phyloP scores from a whole-genome alignment of 257 asterid species.

The Dorcoceras hygrometricum region DNA sequence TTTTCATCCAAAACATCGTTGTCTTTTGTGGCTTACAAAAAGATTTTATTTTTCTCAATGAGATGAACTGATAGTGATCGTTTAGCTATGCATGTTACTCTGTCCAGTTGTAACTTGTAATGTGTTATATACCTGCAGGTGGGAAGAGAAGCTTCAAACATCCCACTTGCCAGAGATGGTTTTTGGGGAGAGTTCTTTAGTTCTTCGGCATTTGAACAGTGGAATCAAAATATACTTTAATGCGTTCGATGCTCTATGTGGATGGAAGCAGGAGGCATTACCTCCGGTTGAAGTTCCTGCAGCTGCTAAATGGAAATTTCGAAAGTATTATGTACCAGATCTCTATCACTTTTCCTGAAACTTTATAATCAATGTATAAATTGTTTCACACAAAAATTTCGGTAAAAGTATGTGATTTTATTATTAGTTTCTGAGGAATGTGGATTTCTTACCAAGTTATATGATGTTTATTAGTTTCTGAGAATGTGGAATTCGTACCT shows the following conservation, averaged over 20 bases:
- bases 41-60: slow-evolving; percentile 6
- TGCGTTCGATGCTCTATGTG: slow-evolving; percentile 89
- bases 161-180: slow-evolving; percentile 96
- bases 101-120: slow-evolving; percentile 9
- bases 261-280: slow-evolving; percentile 85
- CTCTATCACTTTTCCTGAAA: slow-evolving; percentile 1
- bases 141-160: slow-evolving; percentile 91
- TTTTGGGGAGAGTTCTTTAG: slow-evolving; percentile 82
- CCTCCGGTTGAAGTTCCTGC: slow-evolving; percentile 99
- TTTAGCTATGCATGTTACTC: slow-evolving; percentile 13
- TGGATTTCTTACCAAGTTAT: not conserved
- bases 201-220: slow-evolving; percentile 66
- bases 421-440: not conserved
- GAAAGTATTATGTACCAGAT: slow-evolving; percentile 46
- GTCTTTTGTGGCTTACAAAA: slow-evolving; percentile 4
- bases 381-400: not conserved
- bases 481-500: not conserved
- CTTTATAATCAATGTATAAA: not conserved
- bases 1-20: not conserved
- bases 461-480: too few species aligned
- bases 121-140: slow-evolving; percentile 46
- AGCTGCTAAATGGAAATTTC: slow-evolving; percentile 90
- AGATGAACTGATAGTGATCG: not conserved
- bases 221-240: slow-evolving; percentile 66
- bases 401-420: not conserved